These are phyloP conservation scores for Populus tomentosa DNA, from an alignment of 441 rosid genomes.

Conservation along the genomic window DNA sequence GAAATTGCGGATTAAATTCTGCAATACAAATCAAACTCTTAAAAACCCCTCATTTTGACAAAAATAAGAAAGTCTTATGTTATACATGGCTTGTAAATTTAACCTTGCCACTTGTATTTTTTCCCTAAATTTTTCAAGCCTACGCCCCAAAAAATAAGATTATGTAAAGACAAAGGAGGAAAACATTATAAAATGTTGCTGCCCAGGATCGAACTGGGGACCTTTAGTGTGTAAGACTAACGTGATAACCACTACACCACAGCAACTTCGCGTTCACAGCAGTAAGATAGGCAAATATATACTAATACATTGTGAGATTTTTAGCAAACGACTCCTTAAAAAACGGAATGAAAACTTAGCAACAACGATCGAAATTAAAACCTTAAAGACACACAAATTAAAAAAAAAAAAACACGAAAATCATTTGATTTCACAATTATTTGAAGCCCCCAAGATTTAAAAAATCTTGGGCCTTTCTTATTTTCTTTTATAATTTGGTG, in stretches of 20 bases:
- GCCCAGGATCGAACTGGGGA: conserved; percentile 36
- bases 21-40: too few relatives aligned
- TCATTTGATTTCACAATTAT: background rate
- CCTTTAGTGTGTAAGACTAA: conserved; percentile 36
- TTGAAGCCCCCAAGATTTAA: background rate
- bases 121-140: too few relatives aligned
- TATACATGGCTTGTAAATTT: too few relatives aligned
- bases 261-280: background rate
- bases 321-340: too few relatives aligned
- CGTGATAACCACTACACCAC: conserved; percentile 36
- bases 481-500: background rate
- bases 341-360: background rate
- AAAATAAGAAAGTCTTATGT: too few relatives aligned
- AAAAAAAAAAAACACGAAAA: too few relatives aligned
- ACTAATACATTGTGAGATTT: too few relatives aligned
- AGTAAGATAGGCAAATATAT: accelerated
- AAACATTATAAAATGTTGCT: conserved; percentile 17
- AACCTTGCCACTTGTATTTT: too few relatives aligned
- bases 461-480: background rate
- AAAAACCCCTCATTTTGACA: too few relatives aligned
- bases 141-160: background rate
- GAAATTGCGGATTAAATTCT: too few relatives aligned
- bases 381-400: background rate
- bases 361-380: background rate
- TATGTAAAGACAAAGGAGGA: background rate